These are phyloP conservation scores for Lentinula edodes DNA, from an alignment of 768 basidiomycete genomes.

Conservation along the genomic window DNA sequence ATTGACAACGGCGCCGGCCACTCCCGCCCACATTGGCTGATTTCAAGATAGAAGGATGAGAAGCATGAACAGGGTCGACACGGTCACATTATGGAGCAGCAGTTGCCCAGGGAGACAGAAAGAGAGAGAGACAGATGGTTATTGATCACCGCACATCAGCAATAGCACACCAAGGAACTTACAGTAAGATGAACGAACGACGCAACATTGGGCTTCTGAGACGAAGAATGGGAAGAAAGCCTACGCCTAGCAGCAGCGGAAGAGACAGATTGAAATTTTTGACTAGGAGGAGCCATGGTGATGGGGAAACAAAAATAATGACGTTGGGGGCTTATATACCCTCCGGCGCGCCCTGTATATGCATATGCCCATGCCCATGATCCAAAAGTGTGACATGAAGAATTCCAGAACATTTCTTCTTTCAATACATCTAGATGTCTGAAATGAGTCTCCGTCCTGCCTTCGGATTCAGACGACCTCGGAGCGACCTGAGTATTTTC, in stretches of 20 bases:
- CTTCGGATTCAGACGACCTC: neutral
- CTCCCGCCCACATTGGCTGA: conserved; percentile 87
- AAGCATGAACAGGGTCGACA: neutral
- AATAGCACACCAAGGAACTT: conserved; percentile 5
- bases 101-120: no score
- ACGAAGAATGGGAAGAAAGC: conserved; percentile 48
- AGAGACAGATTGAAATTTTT: conserved; percentile 57
- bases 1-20: conserved; percentile 58
- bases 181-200: conserved; percentile 65
- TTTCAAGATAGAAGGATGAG: conserved; percentile 16
- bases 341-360: no score
- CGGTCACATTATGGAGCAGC: no score
- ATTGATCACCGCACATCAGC: no score
- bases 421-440: neutral
- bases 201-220: conserved; percentile 47
- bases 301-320: conserved; percentile 16
- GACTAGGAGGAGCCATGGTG: conserved; percentile 46
- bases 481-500: neutral
- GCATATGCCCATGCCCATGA: neutral
- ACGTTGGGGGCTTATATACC: neutral
- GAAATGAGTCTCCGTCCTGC: neutral
- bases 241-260: conserved; percentile 61
- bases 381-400: neutral
- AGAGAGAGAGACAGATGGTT: no score
- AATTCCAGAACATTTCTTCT: neutral